A percentile compares a stretch with the other conserved stretches of the same genome.
phyloP scores from a whole-genome alignment of 2,329 filamentous ascomycete genomes.

The Colletotrichum paranaense region DNA sequence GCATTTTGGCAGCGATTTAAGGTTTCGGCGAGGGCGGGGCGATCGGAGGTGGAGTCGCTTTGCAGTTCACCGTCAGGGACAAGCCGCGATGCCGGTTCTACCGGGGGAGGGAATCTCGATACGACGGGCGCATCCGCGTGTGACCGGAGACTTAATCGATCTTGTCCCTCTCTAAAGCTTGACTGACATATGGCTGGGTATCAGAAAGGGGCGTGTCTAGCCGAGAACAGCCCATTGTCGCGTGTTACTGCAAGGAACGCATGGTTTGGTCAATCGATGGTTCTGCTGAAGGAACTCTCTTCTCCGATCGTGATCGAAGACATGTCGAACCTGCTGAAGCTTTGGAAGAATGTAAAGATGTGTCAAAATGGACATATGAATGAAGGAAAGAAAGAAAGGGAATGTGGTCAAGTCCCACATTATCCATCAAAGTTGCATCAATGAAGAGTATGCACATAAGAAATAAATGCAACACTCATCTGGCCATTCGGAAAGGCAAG shows the following conservation, averaged over 20 bases:
- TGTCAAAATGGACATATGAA: background rate
- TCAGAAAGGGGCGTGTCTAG: background rate
- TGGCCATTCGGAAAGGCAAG: background rate
- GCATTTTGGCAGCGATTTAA: background rate
- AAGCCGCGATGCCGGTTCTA: background rate
- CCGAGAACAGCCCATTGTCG: background rate
- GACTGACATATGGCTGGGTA: background rate
- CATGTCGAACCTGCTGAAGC: too few species aligned
- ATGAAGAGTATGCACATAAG: background rate
- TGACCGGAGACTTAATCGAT: background rate
- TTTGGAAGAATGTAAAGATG: background rate
- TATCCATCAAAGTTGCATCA: background rate
- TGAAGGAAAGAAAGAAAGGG: background rate
- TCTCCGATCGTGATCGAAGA: too few species aligned
- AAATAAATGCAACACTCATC: too few species aligned
- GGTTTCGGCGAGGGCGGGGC: slow-evolving; percentile 11
- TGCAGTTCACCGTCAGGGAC: background rate
- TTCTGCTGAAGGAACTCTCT: too few species aligned
- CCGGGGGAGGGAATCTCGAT: background rate
- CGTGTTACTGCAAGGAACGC: background rate
- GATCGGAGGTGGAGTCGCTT: background rate
- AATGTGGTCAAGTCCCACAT: background rate
- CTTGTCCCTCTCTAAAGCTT: background rate
- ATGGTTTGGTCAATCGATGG: background rate
- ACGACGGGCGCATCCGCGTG: background rate